These are phyloP conservation scores for Collybia sordida DNA, from an alignment of 768 basidiomycete genomes.

Conservation along the genomic window DNA sequence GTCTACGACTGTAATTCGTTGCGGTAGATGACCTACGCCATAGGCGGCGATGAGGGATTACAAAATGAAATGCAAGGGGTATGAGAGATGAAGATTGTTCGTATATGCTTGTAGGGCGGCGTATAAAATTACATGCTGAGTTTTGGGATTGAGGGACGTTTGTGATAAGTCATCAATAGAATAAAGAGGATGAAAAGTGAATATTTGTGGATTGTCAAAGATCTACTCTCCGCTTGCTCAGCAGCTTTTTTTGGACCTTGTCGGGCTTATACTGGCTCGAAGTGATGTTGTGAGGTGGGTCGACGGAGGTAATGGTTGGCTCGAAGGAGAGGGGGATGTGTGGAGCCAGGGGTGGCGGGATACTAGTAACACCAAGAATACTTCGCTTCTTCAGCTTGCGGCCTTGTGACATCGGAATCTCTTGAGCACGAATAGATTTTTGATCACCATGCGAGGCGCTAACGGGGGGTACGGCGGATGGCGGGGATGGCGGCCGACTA, in stretches of 20 bases:
- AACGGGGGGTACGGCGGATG: slow-evolving; percentile 4
- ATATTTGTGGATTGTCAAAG: slow-evolving; percentile 15
- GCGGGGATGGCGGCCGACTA: slow-evolving; percentile 8
- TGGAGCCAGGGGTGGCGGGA: slow-evolving; percentile 10
- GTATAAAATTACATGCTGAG: neutral
- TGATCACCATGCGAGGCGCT: neutral
- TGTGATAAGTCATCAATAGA: neutral
- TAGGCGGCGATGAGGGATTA: too few relatives aligned
- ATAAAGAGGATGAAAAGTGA: neutral
- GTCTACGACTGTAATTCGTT: too few relatives aligned
- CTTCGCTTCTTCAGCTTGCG: slow-evolving; percentile 28
- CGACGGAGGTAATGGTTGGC: slow-evolving; percentile 13
- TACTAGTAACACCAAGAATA: slow-evolving; percentile 9
- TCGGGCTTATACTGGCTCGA: slow-evolving; percentile 19
- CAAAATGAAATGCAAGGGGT: neutral
- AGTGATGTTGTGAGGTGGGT: slow-evolving; percentile 10
- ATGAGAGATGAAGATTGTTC: neutral
- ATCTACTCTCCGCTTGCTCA: slow-evolving; percentile 44
- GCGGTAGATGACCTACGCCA: too few relatives aligned
- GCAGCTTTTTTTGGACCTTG: slow-evolving; percentile 33
- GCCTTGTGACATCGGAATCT: slow-evolving; percentile 17
- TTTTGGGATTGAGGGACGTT: neutral
- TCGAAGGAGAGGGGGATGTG: slow-evolving; percentile 12
- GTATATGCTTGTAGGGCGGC: neutral
- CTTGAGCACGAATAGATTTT: slow-evolving; percentile 15